Conservation (phyloP, 139 green algal species). For the Chlorella sp. region DNA sequence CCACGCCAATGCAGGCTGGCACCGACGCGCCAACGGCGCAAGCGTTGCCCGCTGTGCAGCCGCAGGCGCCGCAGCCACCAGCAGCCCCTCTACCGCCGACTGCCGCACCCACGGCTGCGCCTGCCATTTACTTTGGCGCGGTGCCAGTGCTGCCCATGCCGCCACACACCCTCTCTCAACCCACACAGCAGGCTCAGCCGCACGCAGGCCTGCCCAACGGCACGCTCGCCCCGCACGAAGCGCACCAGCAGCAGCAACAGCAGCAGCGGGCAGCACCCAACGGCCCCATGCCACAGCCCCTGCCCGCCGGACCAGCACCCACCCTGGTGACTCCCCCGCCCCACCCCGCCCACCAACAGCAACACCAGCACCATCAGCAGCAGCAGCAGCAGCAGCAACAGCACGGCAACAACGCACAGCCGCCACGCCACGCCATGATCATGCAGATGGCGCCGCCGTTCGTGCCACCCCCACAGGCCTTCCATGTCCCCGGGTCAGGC, state of each 20-base stretch:
- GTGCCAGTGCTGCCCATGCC: conserved; percentile 10
- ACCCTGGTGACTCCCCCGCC: background rate
- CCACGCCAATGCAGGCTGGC: too few relatives aligned
- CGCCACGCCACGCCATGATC: too few relatives aligned
- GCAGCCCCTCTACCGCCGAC: too few relatives aligned
- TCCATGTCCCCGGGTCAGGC: too few relatives aligned
- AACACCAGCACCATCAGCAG: conserved; percentile 1
- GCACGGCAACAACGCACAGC: background rate
- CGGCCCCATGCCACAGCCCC: background rate
- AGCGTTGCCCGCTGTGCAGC: too few relatives aligned
- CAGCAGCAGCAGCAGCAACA: conserved; percentile 4
- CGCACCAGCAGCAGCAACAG: background rate
- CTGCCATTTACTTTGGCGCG: conserved; percentile 19
- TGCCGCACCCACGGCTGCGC: background rate
- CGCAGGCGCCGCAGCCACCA: too few relatives aligned
- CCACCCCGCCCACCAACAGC: background rate
- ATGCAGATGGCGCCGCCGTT: too few relatives aligned
- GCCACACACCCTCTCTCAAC: background rate
- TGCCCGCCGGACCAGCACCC: too few relatives aligned
- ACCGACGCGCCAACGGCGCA: too few relatives aligned
- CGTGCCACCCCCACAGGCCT: too few relatives aligned
- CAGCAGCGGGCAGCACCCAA: background rate
- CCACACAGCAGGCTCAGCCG: background rate
- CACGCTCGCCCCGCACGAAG: too few relatives aligned
- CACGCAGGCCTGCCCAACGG: background rate